Evolutionary conservation across 2,329 filamentous ascomycete species (phyloP), one percentile per base, ranked within the genome.

Genomic region (Trichoderma koningii): DNA sequence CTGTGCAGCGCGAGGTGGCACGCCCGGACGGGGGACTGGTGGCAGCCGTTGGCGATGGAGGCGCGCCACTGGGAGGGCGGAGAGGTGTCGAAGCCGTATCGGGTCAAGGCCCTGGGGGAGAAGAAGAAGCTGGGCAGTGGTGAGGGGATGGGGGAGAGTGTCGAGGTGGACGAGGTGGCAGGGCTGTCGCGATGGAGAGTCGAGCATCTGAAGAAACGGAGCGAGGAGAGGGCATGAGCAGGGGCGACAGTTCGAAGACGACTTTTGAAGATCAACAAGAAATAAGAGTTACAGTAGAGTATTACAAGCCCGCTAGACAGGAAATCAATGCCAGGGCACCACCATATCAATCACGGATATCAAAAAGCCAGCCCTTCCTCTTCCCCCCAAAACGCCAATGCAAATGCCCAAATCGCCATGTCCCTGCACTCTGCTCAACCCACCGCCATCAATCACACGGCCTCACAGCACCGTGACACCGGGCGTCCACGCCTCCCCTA

Each of bases 401-500:
- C 21, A 23, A 23, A 23, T 23, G 21, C 21, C 21, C 21, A 23
- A 23, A 23, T 23, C 21, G 21, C 21, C 21, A 23, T 23, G 21
- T 23, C 21, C 23, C n/a, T 30, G 7, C 44, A 44, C 48, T 26
- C 9, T 6, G 3, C 21, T 45, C 17, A 26, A 6, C 17, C 12
- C 21, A 7, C 4, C 28, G 28, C 28, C 28, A 7, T 28, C 28
- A 1, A 17, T 19, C 28, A 12, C 28, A 17, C 26, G 5, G 17
- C 10, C 23, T 83, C 75, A 91, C 66, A 91, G 76, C 66, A 70
- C 84, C 66, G 81, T 81, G 56, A 90, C 81, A 9, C 92, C 92
- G 1, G 93, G 92, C 64, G 84, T 85, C 93, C 95, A 99, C 1
- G 79, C 79, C 73, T 94, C 90, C 41, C 93, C 95, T 75, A 99